Conservation (phyloP, 179 eudicot species). For the Silene coronaria region DNA sequence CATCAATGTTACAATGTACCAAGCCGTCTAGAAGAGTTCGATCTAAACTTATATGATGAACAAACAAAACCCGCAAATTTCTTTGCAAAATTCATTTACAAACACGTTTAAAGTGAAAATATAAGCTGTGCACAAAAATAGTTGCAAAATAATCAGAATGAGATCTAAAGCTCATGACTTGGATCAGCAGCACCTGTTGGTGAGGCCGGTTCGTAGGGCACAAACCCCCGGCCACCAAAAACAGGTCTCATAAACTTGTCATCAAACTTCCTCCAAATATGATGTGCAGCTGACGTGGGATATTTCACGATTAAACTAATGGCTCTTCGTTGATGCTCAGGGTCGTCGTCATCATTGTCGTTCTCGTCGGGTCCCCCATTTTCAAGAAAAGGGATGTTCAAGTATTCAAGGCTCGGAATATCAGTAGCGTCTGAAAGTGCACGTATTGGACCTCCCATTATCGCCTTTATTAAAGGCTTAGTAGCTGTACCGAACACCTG, state of each 20-base stretch:
- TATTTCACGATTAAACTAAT: slow-evolving; percentile 36
- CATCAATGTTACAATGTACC: neutral
- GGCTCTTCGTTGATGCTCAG: slow-evolving; percentile 18
- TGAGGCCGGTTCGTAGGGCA: slow-evolving; percentile 50
- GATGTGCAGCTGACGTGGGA: slow-evolving; percentile 43
- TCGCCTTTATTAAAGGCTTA: slow-evolving; percentile 46
- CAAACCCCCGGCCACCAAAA: slow-evolving; percentile 72
- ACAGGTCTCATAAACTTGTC: slow-evolving; percentile 66
- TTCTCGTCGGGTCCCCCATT: slow-evolving; percentile 25
- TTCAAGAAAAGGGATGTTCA: slow-evolving; percentile 41
- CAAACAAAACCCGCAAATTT: slow-evolving; percentile 4
- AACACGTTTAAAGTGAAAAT: neutral
- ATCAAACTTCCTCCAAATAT: slow-evolving; percentile 64
- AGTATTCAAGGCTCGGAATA: slow-evolving; percentile 45
- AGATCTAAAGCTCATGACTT: slow-evolving; percentile 14
- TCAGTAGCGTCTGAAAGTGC: slow-evolving; percentile 37
- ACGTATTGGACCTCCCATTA: slow-evolving; percentile 31
- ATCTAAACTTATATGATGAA: neutral
- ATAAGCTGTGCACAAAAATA: neutral
- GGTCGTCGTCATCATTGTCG: slow-evolving; percentile 8
- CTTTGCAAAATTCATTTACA: slow-evolving; percentile 16
- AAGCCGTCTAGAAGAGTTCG: neutral
- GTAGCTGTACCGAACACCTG: slow-evolving; percentile 69
- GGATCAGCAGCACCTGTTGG: slow-evolving; percentile 43
- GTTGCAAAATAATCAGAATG: neutral